Conservation (phyloP, 495 filamentous ascomycete species). For the Pseudomonodictys pantanalensis region DNA sequence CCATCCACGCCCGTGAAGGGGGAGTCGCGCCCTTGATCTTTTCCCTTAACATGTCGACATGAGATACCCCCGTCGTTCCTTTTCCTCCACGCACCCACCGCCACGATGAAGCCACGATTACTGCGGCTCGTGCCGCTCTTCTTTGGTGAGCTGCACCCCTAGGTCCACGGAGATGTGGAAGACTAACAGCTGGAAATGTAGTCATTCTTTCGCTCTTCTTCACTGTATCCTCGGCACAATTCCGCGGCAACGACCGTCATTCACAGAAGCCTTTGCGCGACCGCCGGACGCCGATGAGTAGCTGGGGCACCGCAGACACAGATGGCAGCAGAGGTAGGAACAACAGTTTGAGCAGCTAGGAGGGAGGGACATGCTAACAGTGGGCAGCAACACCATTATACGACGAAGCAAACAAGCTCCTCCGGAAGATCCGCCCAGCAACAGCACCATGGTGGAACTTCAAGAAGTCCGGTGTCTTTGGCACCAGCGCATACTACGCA, state of each 20-base stretch:
- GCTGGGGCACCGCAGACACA: constrained; percentile 15
- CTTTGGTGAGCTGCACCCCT: constrained; percentile 15
- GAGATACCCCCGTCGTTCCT: constrained; percentile 7
- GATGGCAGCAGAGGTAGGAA: constrained; percentile 20
- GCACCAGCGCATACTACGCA: constrained; percentile 43
- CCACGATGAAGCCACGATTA: constrained; percentile 24
- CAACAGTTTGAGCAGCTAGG: neutral
- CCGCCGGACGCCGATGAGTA: neutral
- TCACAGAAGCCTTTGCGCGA: constrained; percentile 19
- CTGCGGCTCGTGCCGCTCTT: constrained; percentile 35
- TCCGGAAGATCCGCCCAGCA: constrained; percentile 38
- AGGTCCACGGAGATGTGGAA: neutral
- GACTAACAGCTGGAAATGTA: constrained; percentile 1
- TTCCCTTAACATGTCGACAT: constrained; percentile 15
- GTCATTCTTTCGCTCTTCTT: constrained; percentile 24
- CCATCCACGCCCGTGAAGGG: neutral
- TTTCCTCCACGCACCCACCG: neutral
- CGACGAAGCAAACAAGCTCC: constrained; percentile 37
- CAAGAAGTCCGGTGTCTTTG: constrained; percentile 41
- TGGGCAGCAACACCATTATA: constrained; percentile 21
- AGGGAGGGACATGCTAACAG: neutral
- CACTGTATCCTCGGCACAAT: constrained; percentile 18
- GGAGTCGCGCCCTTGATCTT: constrained; percentile 6
- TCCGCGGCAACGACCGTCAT: constrained; percentile 10
- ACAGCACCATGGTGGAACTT: constrained; percentile 35